Base-by-base conservation (phyloP, 2,329 filamentous ascomycete species). In the Fusarium protoensiforme region DNA sequence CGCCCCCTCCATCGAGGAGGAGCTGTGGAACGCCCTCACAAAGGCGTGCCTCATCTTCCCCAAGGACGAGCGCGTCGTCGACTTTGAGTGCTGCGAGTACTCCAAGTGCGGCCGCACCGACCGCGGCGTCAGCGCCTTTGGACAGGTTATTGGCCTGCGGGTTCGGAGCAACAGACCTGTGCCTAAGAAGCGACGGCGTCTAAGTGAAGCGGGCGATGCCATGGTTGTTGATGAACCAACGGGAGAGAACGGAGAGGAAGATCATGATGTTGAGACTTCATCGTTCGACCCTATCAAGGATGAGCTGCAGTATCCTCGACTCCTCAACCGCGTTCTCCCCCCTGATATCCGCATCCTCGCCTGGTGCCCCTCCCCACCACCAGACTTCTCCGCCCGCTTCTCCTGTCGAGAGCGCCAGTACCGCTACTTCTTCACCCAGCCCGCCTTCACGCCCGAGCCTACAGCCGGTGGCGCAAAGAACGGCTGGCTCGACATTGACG, bases 401-500 rank as follows among this genome's bases (percentile, higher is more conserved):
- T 95, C 93, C 62, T 99, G 96, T 83, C 91, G 92, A 70, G 95
- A 98, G 83, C 89, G 96, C 24, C 92, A 93, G 74, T 99, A 99
- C 85, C 92, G 94, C 66, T 99, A 99, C 84, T 98, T 98, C 86
- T 99, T 99, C 85, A 98, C 96, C 0, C 94, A 98, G 80, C 96
- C 96, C 0, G 94, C 93, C 2, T 98, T 94, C 79, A 85, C 90
- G 3, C 94, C 94, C 0, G 86, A 89, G 6, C 82, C 81, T 2
- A 69, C 79, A 8, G 70, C 78, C 27, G 43, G 62, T 75, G 73
- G 76, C 78, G 74, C 75, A 61, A 89, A 88, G 78, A 88, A 92
- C 73, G 95, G 95, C 36, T 96, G 93, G 91, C 89, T 99, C 8
- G 92, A 98, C 83, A 93, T 98, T 64, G 91, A 91, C 1, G 92